Evolutionary conservation across 768 basidiomycete genomes (phyloP), one percentile per base, ranked within the genome.

Genomic region (Lepiota subincarnata): DNA sequence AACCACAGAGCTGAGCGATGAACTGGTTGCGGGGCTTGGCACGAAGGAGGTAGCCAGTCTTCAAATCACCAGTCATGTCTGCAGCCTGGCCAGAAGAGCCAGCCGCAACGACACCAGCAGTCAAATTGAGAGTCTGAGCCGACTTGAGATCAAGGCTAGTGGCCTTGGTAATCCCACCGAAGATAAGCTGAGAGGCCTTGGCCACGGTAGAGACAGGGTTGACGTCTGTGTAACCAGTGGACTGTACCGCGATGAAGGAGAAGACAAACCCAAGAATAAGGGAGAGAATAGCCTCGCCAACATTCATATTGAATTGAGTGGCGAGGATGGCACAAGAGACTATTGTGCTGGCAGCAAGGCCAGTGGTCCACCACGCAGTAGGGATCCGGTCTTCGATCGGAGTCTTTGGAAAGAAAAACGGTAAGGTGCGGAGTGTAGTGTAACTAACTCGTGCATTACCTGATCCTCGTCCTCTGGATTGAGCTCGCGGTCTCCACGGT

Each of bases 1-100:
- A 71, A 48, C 84, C 83, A 56, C 69, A 73, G 2, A 83, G 67
- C 66, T 83, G 82, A 20, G 79, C 81, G 55, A 80, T 69, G 61
- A 85, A 85, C 67, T 85, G 80, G 64, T 81, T 80, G 51, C 68
- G 74, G 36, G 84, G 84, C 59, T 82, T 84, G 11, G 82, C 78
- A 47, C 84, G 72, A 20, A 85, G 74, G 54, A 86, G 79, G 64
- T 84, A 84, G 56, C 82, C 81, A n/a, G 85, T 82, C 69, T 86
- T 84, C 59, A 86, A 64, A 63, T 86, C 84, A 52, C 82, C 77
- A 42, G 78, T 80, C 84, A 86, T 84, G 62, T 86, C 85, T 26
- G 75, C 61, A 19, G 81, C 74, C 60, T 83, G 81, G 18, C 74
- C 79, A 18, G 82, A 80, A 45, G 81, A 75, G 31, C 79, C 80